Conservation (phyloP, 306 rosid species). For the Datisca glomerata region DNA sequence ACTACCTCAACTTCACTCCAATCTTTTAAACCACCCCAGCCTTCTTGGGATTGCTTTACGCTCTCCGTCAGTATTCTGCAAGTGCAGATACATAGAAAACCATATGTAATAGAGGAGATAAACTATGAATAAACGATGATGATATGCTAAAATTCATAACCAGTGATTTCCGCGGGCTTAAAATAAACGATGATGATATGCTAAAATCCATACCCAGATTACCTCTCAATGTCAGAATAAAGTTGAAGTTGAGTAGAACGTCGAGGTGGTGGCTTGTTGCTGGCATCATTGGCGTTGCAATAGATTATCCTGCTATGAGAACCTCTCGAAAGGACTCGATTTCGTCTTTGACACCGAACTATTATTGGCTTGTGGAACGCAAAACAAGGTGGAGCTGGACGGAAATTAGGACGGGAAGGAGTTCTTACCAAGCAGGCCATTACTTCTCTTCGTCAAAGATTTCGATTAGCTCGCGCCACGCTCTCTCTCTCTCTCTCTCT, state of each 20-base stretch:
- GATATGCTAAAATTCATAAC: not conserved
- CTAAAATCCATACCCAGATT: not conserved
- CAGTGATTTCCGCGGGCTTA: not conserved
- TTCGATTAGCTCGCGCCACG: too few relatives aligned
- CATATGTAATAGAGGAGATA: too few relatives aligned
- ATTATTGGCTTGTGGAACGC: constrained; percentile 3
- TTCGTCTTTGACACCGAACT: constrained; percentile 9
- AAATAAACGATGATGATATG: not conserved
- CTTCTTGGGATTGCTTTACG: constrained; percentile 62
- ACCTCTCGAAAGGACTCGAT: constrained; percentile 2
- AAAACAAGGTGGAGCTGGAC: not conserved
- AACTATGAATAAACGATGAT: too few relatives aligned
- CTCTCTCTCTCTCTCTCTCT: too few relatives aligned
- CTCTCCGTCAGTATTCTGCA: constrained; percentile 72
- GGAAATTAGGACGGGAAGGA: constrained; percentile 3
- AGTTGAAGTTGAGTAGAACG: constrained; percentile 53
- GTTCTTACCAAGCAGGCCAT: constrained; percentile 30
- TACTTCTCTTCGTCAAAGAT: not conserved
- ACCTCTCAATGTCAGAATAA: constrained; percentile 84
- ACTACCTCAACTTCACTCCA: constrained; percentile 91
- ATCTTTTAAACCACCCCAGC: constrained; percentile 51
- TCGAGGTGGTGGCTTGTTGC: constrained; percentile 13
- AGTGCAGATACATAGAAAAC: not conserved
- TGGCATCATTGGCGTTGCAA: constrained; percentile 25
- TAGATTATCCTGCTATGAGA: constrained; percentile 17